Evolutionary conservation across 2,329 filamentous ascomycete genomes (phyloP), one percentile per base, ranked within the genome.

Genomic region (Fusarium oligoseptatum): DNA sequence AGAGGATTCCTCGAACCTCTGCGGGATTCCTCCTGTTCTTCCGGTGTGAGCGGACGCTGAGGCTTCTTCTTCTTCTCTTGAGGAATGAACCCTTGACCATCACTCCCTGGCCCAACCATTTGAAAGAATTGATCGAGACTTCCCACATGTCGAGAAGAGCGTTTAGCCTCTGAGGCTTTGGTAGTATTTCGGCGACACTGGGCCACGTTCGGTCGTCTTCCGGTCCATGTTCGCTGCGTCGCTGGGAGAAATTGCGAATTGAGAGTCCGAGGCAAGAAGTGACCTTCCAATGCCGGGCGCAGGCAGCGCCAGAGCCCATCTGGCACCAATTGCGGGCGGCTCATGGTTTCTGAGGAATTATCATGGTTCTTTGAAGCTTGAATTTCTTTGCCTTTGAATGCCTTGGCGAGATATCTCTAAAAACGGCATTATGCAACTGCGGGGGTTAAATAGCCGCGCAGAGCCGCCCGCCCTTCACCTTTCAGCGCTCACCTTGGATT

Each of bases 241-340:
- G 68, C 50, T 64, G 67, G 14, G 24, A 58, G 57, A 43, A 67
- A 60, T 34, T 70, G 70, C 61, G 77, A 64, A 72, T 71, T 72
- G 66, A 83, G 67, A 17, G 83, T 78, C 61, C 76, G 83, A 5
- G 81, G 80, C 14, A 87, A 77, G 3, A 81, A 77, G 6, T 76
- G 67, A 8, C 81, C 74, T 76, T 89, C 87, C 67, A 89, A 84
- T 10, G 86, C 87, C 14, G 91, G 91, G 77, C 89, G 92, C 17
- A 93, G 83, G 78, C 88, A 92, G 78, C 88, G 88, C 89, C 90
- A 92, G 55, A 93, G 85, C 70, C 90, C 89, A 80, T 93, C 91
- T 39, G 86, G 78, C 3, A 85, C 80, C 60, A 87, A 76, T 71
- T 68, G 68, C 45, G 72, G 75, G 50, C 77, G 76, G 69, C 79